Conservation (phyloP, 2,329 filamentous ascomycete genomes). For the Colletotrichum incanum region DNA sequence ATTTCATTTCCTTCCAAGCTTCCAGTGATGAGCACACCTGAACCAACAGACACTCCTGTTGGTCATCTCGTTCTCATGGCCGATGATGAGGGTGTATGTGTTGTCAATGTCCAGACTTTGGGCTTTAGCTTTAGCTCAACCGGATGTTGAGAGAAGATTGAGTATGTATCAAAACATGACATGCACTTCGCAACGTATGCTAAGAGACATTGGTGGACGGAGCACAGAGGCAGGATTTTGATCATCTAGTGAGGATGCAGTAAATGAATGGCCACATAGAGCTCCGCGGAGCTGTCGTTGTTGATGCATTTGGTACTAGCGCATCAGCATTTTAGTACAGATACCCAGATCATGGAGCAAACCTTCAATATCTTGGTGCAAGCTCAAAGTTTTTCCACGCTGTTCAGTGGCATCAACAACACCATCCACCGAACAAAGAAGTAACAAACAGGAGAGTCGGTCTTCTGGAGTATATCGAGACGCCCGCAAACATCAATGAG, state of each 20-base stretch:
- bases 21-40: not conserved
- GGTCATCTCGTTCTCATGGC: not conserved
- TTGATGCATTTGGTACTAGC: not conserved
- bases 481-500: too few species aligned
- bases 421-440: too few species aligned
- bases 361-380: too few species aligned
- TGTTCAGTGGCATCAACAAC: too few species aligned
- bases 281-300: not conserved
- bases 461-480: too few species aligned
- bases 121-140: not conserved
- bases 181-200: not conserved
- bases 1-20: not conserved
- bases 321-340: too few species aligned
- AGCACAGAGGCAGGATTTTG: not conserved
- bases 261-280: not conserved
- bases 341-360: not conserved
- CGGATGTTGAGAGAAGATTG: not conserved
- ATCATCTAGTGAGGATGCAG: not conserved
- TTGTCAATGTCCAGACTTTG: not conserved
- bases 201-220: not conserved
- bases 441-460: too few species aligned
- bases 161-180: not conserved
- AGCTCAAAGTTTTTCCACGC: too few species aligned
- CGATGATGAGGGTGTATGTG: not conserved
- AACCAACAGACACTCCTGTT: not conserved